Evolutionary conservation across 768 basidiomycete species (phyloP), one percentile per base, ranked within the genome.

Genomic region (Paxillus involutus): DNA sequence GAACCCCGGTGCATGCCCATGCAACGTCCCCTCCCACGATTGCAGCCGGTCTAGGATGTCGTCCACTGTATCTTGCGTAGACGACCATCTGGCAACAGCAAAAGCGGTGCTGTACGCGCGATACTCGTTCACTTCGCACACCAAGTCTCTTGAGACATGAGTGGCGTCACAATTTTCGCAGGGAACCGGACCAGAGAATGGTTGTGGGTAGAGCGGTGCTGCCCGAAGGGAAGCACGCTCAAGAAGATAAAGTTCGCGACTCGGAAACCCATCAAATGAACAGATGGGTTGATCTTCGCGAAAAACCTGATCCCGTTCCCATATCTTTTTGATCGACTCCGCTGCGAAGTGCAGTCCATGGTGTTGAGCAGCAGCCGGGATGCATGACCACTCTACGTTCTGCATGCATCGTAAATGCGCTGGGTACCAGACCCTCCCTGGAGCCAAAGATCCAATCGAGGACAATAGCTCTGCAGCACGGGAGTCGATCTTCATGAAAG

Each of bases 371-470:
- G 41, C 63, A 47, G 12, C 63, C 4, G 64, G 47, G 14, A 66
- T 42, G 12, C 14, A 32, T 12, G 36, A n/a, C 76, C 77, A 71
- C n/a, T 58, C 26, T 1, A 76, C 69, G 4, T 59, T 62, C 55
- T 79, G 72, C 73, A 77, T 79, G 4, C 56, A 59, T 4, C 51
- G 56, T n/a, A 71, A 49, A 49, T 73, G 65, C 1, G 44, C 11
- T 1, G 75, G 75, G 58, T 75, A 75, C 51, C 66, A 79, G 8
- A 49, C 21, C 14, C 76, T 55, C 12, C 33, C 13, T 3, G 77
- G 73, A 6, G 65, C 66, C 30, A 79, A 62, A 8, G 52, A 39
- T 11, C 52, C 51, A 39, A 79, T 75, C n/a, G 50, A 53, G 30
- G 47, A 53, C 33, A 79, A 61, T 40, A 75, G 59, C n/a, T 55